A percentile compares a stretch with the other conserved stretches of the same genome.
These are phyloP conservation scores for Thelephora terrestris DNA, from an alignment of 1,284 basidiomycete species.

Conservation along the genomic window DNA sequence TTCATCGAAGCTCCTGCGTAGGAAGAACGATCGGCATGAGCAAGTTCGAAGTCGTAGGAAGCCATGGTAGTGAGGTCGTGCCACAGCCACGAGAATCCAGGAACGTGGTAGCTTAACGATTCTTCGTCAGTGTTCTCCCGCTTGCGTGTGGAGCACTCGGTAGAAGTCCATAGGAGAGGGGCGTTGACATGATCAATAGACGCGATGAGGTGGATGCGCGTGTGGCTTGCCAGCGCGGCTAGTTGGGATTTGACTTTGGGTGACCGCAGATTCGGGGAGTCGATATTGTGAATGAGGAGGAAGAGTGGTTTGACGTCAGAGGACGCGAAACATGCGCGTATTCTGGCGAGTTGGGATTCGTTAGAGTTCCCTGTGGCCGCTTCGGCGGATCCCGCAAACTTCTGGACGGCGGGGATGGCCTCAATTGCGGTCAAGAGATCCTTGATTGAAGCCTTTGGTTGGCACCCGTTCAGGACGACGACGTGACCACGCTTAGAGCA, in stretches of 20 bases:
- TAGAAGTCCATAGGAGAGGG: conserved; percentile 65
- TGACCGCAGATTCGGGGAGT: conserved; percentile 59
- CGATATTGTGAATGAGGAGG: conserved; percentile 82
- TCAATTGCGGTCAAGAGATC: conserved; percentile 67
- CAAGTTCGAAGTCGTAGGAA: conserved; percentile 73
- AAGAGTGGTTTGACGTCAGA: conserved; percentile 38
- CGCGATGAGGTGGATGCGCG: conserved; percentile 68
- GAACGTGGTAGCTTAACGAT: conserved; percentile 15
- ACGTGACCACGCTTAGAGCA: conserved; percentile 56
- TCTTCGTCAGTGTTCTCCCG: conserved; percentile 7
- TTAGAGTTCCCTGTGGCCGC: conserved; percentile 24
- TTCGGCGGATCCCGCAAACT: conserved; percentile 26
- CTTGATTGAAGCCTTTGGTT: conserved; percentile 57
- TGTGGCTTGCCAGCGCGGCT: conserved; percentile 57
- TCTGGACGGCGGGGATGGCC: conserved; percentile 40
- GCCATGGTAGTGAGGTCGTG: conserved; percentile 80
- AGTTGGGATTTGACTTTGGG: conserved; percentile 54
- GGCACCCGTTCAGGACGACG: conserved; percentile 74
- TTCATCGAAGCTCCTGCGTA: conserved; percentile 38
- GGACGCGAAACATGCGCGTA: conserved; percentile 7
- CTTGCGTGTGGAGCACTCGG: conserved; percentile 48
- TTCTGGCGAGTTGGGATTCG: neutral
- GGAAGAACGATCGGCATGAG: conserved; percentile 54
- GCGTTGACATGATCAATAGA: conserved; percentile 82
- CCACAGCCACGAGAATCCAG: conserved; percentile 78